Evolutionary conservation across 768 basidiomycete genomes (phyloP).

Genomic region (Paxillus involutus): DNA sequence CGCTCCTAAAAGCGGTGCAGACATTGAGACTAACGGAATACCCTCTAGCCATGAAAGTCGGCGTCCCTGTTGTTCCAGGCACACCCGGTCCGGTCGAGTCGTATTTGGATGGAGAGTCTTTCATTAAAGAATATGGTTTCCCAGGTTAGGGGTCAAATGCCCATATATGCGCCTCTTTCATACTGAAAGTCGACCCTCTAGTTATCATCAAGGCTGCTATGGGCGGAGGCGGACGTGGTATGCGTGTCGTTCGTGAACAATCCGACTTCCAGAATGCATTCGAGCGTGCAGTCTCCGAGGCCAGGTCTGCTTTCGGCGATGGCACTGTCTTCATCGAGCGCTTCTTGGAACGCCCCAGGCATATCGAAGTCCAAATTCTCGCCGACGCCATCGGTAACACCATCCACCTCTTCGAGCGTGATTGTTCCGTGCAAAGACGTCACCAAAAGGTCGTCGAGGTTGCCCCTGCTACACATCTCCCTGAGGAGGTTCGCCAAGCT

Average conservation of each 20-base stretch:
- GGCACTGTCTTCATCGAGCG: constrained; percentile 99
- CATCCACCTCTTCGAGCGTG: constrained; percentile 97
- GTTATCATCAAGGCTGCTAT: constrained; percentile 99
- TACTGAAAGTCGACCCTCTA: constrained; percentile 26
- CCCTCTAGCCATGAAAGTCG: constrained; percentile 74
- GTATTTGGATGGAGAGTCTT: constrained; percentile 79
- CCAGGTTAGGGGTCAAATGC: constrained; percentile 54
- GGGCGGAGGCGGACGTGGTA: constrained; percentile 98
- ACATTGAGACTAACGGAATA: constrained; percentile 1
- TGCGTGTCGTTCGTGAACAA: constrained; percentile 97
- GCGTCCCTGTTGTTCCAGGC: constrained; percentile 96
- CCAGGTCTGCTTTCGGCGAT: constrained; percentile 95
- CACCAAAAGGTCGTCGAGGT: constrained; percentile 99
- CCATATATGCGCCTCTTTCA: neutral
- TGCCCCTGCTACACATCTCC: constrained; percentile 92
- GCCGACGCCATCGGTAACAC: constrained; percentile 92
- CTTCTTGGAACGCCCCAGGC: constrained; percentile 93
- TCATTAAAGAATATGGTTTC: constrained; percentile 96
- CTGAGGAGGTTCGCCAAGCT: constrained; percentile 86
- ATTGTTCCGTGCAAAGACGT: constrained; percentile 96
- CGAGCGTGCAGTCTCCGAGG: constrained; percentile 91
- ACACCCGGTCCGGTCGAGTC: constrained; percentile 90
- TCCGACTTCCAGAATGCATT: constrained; percentile 88
- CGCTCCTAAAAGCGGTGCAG: neutral
- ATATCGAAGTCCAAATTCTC: constrained; percentile 96